phyloP scores from a whole-genome alignment of 148 eudicot genomes.

The Rhododendron ovatum region DNA sequence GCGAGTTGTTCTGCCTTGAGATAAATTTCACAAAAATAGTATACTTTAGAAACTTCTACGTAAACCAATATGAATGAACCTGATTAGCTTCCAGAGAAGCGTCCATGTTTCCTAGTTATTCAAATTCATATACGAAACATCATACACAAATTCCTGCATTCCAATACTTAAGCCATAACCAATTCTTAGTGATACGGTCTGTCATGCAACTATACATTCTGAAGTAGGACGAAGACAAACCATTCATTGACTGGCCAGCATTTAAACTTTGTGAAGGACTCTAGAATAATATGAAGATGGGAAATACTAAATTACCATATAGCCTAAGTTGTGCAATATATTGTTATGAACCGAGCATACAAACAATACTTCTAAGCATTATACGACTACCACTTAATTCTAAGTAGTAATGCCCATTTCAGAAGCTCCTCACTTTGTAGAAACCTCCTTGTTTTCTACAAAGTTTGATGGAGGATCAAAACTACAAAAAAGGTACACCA shows the following conservation, averaged over 20 bases:
- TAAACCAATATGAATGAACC: background rate
- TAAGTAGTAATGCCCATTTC: background rate
- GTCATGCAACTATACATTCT: background rate
- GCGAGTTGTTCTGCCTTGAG: background rate
- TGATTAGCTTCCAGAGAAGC: background rate
- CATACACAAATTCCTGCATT: background rate
- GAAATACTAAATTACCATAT: background rate
- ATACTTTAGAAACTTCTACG: background rate
- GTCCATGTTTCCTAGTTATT: background rate
- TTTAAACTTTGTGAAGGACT: background rate
- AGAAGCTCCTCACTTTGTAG: background rate
- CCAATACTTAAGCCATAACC: background rate
- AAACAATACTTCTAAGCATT: background rate
- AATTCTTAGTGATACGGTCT: background rate
- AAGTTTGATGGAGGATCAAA: conserved; percentile 1
- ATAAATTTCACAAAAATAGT: background rate
- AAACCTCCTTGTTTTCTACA: background rate
- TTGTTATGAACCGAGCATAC: background rate
- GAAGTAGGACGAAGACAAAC: background rate
- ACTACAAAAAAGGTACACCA: background rate
- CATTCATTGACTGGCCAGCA: background rate
- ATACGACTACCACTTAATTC: background rate
- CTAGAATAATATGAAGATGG: background rate
- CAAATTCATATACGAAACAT: background rate
- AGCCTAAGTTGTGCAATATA: background rate